phyloP scores from a whole-genome alignment of 768 basidiomycete species.

The Leccinum sublutescens region DNA sequence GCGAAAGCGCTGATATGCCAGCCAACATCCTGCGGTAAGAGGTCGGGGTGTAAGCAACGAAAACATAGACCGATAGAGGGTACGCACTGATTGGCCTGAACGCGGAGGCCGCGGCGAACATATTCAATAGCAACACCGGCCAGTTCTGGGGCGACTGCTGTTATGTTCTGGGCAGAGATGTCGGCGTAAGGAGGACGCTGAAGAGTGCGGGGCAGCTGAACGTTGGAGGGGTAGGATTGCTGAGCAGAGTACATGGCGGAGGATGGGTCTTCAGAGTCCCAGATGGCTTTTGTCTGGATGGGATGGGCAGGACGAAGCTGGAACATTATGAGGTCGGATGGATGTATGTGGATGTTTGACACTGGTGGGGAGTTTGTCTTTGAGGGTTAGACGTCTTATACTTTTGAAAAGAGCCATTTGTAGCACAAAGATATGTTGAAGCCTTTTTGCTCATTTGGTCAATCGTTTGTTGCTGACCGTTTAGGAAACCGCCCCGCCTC shows the following conservation, averaged over 20 bases:
- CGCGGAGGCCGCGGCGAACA: constrained; percentile 50
- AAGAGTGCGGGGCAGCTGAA: constrained; percentile 74
- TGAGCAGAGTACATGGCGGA: constrained; percentile 32
- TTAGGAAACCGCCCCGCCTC: constrained; percentile 27
- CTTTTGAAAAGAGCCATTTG: constrained; percentile 20
- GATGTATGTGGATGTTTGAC: constrained; percentile 17
- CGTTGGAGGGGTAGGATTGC: constrained; percentile 31
- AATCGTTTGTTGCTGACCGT: constrained; percentile 33
- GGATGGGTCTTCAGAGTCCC: constrained; percentile 33
- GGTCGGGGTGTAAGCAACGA: constrained; percentile 30
- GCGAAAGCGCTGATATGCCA: constrained; percentile 46
- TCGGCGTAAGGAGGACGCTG: constrained; percentile 58
- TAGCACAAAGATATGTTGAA: constrained; percentile 36
- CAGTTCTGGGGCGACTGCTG: constrained; percentile 52
- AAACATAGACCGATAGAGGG: constrained; percentile 3
- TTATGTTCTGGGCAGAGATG: constrained; percentile 53
- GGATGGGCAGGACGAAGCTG: constrained; percentile 36
- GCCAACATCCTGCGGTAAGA: constrained; percentile 35
- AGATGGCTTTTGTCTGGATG: constrained; percentile 36
- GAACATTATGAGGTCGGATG: constrained; percentile 29
- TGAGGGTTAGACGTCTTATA: constrained; percentile 29
- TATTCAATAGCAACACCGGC: constrained; percentile 59
- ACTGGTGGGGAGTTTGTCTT: constrained; percentile 15
- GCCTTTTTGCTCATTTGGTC: constrained; percentile 33
- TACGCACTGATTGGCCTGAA: constrained; percentile 45